A percentile compares a stretch with the other conserved stretches of the same genome.
Conservation (phyloP, 768 basidiomycete species). For the Symmetrospora coprosmae region DNA sequence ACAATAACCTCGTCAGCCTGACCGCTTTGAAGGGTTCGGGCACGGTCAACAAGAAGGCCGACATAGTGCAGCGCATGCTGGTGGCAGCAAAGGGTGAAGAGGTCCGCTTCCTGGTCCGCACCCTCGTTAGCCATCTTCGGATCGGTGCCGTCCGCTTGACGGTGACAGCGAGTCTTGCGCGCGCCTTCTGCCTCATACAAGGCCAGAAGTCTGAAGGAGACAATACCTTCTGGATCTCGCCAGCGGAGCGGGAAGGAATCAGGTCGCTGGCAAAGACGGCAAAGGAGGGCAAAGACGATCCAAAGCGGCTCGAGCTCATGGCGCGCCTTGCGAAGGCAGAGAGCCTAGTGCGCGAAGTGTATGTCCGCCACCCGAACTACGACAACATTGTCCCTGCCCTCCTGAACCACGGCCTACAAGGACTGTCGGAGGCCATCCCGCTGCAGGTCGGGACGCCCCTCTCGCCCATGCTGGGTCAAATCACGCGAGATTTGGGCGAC, state of each 20-base stretch:
- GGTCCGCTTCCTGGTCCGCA: conserved; percentile 64
- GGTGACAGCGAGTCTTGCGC: conserved; percentile 61
- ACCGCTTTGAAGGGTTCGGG: conserved; percentile 58
- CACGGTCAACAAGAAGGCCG: conserved; percentile 59
- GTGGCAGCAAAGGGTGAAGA: conserved; percentile 76
- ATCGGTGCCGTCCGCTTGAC: conserved; percentile 80
- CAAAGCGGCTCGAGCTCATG: conserved; percentile 17
- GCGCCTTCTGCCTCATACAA: conserved; percentile 52
- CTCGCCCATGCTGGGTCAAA: conserved; percentile 72
- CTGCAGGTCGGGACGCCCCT: conserved; percentile 64
- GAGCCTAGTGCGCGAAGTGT: conserved; percentile 19
- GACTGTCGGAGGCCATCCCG: conserved; percentile 49
- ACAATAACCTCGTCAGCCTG: conserved; percentile 54
- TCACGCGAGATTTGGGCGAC: conserved; percentile 66
- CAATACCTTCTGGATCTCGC: conserved; percentile 23
- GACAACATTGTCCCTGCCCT: conserved; percentile 44
- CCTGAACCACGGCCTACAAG: conserved; percentile 49
- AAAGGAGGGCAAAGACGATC: conserved; percentile 24
- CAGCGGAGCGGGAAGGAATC: conserved; percentile 31
- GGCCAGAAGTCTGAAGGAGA: neutral
- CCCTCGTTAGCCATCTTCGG: conserved; percentile 57
- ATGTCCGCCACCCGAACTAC: conserved; percentile 37
- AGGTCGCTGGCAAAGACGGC: conserved; percentile 11
- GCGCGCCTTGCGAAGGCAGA: conserved; percentile 24
- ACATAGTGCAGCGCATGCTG: conserved; percentile 64